Evolutionary conservation across 169 alveolate genomes (phyloP).

Genomic region (Plasmodium falciparum): DNA sequence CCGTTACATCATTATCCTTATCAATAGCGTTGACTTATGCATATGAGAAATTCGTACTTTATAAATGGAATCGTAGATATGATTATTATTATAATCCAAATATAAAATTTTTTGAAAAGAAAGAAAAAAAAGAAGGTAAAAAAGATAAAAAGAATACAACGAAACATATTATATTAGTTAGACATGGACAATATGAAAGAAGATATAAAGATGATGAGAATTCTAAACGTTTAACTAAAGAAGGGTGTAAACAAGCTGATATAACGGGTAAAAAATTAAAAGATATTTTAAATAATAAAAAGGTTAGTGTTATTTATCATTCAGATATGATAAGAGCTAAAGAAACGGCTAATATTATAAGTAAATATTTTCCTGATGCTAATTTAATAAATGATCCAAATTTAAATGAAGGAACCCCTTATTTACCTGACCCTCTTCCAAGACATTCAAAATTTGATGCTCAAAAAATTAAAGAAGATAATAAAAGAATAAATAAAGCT

Average conservation of each 20-base stretch:
- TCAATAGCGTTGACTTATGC: conserved; percentile 47
- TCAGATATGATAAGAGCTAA: conserved; percentile 81
- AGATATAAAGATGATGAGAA: conserved; percentile 73
- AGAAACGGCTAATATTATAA: conserved; percentile 81
- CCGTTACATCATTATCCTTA: conserved; percentile 42
- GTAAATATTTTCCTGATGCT: conserved; percentile 82
- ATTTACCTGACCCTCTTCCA: conserved; percentile 80
- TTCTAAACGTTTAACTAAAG: conserved; percentile 76
- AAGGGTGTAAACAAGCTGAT: conserved; percentile 81
- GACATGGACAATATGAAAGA: conserved; percentile 81
- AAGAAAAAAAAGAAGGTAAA: conserved; percentile 69
- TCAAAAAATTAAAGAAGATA: conserved; percentile 75
- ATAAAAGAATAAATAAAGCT: conserved; percentile 79
- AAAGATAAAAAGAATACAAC: conserved; percentile 35
- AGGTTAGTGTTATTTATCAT: conserved; percentile 80
- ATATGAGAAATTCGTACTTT: conserved; percentile 53
- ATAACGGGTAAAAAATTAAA: conserved; percentile 78
- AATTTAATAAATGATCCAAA: conserved; percentile 79
- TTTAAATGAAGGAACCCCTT: conserved; percentile 82
- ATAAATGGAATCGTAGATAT: conserved; percentile 71
- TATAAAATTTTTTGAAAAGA: conserved; percentile 29
- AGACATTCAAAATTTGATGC: conserved; percentile 78
- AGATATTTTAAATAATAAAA: conserved; percentile 45
- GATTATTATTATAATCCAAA: conserved; percentile 65
- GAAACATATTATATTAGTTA: conserved; percentile 79